Evolutionary conservation across 139 green algal species (phyloP).

Genomic region (Micractinium sp.): DNA sequence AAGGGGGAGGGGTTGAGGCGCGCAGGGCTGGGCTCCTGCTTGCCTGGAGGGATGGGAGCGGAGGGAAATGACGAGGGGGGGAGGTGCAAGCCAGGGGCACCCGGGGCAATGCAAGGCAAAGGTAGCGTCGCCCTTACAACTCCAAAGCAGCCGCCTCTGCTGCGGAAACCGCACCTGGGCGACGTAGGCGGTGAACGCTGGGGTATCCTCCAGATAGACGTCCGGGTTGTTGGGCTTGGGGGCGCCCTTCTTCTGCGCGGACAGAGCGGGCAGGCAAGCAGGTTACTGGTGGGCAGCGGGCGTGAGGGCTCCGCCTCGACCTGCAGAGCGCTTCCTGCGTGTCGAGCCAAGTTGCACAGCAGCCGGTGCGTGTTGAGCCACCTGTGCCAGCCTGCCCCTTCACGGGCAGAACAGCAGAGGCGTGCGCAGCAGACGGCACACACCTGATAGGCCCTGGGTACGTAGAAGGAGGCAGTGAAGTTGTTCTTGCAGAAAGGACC

Average conservation of each 20-base stretch:
- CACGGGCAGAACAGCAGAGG: neutral
- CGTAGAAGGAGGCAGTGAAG: conserved; percentile 81
- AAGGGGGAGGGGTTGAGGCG: neutral
- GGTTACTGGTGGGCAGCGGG: neutral
- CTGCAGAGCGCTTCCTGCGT: neutral
- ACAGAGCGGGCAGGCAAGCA: conserved; percentile 3
- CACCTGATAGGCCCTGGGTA: conserved; percentile 75
- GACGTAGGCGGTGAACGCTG: conserved; percentile 61
- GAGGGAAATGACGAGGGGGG: neutral
- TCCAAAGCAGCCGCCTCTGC: neutral
- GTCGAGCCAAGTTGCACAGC: too few species aligned
- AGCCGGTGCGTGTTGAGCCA: too few species aligned
- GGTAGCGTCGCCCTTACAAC: too few species aligned
- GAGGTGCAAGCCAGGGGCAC: neutral
- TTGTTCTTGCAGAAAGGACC: conserved; percentile 44
- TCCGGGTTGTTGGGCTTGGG: conserved; percentile 59
- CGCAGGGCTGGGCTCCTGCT: too few species aligned
- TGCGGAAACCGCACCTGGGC: conserved; percentile 11
- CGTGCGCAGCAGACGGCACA: neutral
- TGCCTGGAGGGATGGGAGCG: neutral
- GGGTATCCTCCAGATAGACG: conserved; percentile 53
- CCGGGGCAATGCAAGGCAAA: neutral
- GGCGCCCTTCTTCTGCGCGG: conserved; percentile 48
- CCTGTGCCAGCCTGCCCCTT: too few species aligned
- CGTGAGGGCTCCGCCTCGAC: neutral